Base-by-base conservation (phyloP, 805 yeast genomes). In the Phaffomyces antillensis region DNA sequence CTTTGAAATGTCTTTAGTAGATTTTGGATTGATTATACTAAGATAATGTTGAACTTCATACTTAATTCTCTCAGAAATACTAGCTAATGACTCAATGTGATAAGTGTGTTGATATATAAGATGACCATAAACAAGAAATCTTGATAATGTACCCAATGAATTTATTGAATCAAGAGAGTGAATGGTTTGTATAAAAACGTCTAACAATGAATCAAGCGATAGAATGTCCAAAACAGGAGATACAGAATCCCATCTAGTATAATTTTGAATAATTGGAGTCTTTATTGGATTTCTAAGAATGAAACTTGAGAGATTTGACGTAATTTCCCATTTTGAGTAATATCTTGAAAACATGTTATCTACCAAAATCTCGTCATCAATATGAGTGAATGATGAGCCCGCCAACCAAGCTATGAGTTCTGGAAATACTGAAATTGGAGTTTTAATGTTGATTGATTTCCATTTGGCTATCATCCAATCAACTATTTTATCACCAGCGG, bases 401-500 rank as follows among this genome's bases (percentile, higher is more conserved):
- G 67, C 52, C 18, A 76, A 37, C 83, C 84, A 78, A 1, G 61
- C 49, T 4, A 75, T 35, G 51, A 77, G 71, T 2, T 50, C 34
- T 7, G 66, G 59, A 15, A 75, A 51, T 0, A 47, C 13, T 16
- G 38, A 60, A 49, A 30, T 44, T 15, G 41, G 17, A 2, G 31
- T 15, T 32, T 24, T 13, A 18, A 11, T 11, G 9, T 52, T 23
- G 2, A 38, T 30, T 1, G 44, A 20, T 12, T 54, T 55, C 79
- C 80, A 75, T 52, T 73, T 77, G 0, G 69, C 56, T 1, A 62
- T 34, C 4, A 79, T 38, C 91, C 91, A 84, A 11, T 69, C 65
- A 9, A 67, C 54, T 0, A 80, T 59, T 40, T 62, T 68, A 13
- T 62, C 58, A 2, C 55, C 52, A 11, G 63, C 44, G n/a, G 56